Conservation (phyloP, 169 alveolate species). For the Perkinsus chesapeaki region DNA sequence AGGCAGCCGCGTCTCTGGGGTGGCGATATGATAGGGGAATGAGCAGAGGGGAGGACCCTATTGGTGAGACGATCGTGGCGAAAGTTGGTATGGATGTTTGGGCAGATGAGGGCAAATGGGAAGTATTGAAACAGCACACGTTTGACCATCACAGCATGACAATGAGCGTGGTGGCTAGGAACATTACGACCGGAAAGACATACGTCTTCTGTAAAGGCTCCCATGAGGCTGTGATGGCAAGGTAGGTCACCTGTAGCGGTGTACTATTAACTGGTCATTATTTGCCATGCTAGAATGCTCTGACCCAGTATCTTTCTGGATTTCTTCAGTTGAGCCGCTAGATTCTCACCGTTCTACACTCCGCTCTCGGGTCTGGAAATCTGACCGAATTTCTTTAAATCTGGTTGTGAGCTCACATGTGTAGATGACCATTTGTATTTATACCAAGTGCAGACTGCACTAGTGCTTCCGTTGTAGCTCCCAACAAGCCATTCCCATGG, state of each 20-base stretch:
- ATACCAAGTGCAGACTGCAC: not conserved
- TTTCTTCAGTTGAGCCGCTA: no score
- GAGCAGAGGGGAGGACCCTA: not conserved
- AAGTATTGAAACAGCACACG: not conserved
- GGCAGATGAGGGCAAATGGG: not conserved
- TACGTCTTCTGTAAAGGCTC: not conserved
- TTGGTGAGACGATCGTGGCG: not conserved
- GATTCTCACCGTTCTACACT: no score
- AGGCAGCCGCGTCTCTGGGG: not conserved
- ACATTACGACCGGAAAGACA: not conserved
- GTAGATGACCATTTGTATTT: not conserved
- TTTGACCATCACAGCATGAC: not conserved
- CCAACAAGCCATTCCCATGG: not conserved
- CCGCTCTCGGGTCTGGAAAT: no score
- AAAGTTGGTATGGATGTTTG: not conserved
- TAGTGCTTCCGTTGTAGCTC: not conserved
- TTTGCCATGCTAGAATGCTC: no score
- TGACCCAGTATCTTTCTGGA: no score
- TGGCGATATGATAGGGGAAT: not conserved
- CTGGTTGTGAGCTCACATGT: no score
- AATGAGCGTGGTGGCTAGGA: not conserved
- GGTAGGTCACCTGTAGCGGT: no score
- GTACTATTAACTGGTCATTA: no score
- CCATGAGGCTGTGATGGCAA: not conserved
- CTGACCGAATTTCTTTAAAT: no score